These are phyloP conservation scores for Combretum micranthum DNA, from an alignment of 345 rosid species.

Conservation along the genomic window DNA sequence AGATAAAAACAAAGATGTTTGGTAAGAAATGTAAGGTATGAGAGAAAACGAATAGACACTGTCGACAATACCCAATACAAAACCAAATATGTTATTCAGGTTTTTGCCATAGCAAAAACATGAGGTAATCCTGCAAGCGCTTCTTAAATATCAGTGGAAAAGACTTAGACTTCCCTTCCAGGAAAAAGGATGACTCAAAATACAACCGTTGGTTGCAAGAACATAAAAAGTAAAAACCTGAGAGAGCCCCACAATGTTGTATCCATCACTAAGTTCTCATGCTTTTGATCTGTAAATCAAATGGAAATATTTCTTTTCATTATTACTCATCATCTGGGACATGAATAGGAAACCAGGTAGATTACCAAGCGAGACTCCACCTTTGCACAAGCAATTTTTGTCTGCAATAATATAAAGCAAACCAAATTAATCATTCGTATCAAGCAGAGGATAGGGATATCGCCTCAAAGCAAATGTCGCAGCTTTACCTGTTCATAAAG, in stretches of 20 bases:
- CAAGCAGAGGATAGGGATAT: too few species aligned
- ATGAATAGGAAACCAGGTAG: constrained; percentile 1
- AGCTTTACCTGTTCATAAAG: constrained; percentile 58
- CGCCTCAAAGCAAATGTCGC: not conserved
- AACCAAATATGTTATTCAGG: too few species aligned
- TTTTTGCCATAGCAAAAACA: too few species aligned
- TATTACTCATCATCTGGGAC: not conserved
- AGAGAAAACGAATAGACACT: too few species aligned
- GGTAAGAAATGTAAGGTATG: too few species aligned
- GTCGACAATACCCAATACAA: too few species aligned
- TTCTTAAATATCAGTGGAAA: too few species aligned
- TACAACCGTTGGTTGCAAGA: not conserved
- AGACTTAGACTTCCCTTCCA: too few species aligned
- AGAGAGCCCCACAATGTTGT: constrained; percentile 83
- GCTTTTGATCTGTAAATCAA: constrained; percentile 25
- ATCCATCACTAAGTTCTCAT: constrained; percentile 69
- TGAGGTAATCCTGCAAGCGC: too few species aligned
- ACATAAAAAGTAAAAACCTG: constrained; percentile 35
- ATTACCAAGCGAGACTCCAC: constrained; percentile 30
- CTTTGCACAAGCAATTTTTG: constrained; percentile 75
- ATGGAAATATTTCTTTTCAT: not conserved
- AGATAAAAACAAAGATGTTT: not conserved
- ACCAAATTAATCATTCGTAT: not conserved
- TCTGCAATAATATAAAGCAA: constrained; percentile 56
- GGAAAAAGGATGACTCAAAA: too few species aligned